Evolutionary conservation across 1,139 yeast species (phyloP).

Genomic region (Nadsonia starkeyi-henricii): DNA sequence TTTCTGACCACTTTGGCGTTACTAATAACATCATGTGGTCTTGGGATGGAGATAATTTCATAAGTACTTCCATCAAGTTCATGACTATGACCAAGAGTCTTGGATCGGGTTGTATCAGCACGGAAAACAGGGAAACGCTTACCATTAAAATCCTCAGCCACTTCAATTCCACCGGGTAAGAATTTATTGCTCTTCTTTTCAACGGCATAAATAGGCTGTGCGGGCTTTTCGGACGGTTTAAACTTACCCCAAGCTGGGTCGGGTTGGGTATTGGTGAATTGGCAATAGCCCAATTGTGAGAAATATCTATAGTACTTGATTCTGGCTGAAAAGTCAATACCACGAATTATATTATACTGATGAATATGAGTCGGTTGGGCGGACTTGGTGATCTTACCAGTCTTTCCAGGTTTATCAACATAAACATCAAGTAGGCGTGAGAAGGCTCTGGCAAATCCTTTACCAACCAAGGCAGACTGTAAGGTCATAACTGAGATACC

Average conservation of each 20-base stretch:
- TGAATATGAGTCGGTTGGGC: slow-evolving; percentile 20
- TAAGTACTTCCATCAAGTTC: neutral
- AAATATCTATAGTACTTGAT: slow-evolving; percentile 59
- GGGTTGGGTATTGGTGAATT: slow-evolving; percentile 16
- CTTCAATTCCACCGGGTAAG: slow-evolving; percentile 16
- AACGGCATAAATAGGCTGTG: slow-evolving; percentile 10
- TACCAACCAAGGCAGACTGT: slow-evolving; percentile 38
- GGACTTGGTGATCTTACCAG: slow-evolving; percentile 7
- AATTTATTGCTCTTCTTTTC: slow-evolving; percentile 14
- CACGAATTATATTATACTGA: slow-evolving; percentile 38
- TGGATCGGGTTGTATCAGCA: slow-evolving; percentile 9
- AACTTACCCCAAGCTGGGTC: slow-evolving; percentile 21
- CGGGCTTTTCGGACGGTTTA: slow-evolving; percentile 7
- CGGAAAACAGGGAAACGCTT: slow-evolving; percentile 12
- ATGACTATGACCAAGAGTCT: neutral
- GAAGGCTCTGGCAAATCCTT: slow-evolving; percentile 36
- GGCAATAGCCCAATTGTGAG: slow-evolving; percentile 30
- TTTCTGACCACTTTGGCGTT: slow-evolving; percentile 6
- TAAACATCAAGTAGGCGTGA: slow-evolving; percentile 36
- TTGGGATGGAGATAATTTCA: neutral
- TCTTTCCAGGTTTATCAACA: slow-evolving; percentile 21
- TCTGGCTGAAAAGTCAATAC: slow-evolving; percentile 62
- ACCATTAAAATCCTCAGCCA: slow-evolving; percentile 12
- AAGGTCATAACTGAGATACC: slow-evolving; percentile 52
- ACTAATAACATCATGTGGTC: neutral